Conservation (phyloP, 768 basidiomycete genomes). For the Pleurotus pulmonarius region DNA sequence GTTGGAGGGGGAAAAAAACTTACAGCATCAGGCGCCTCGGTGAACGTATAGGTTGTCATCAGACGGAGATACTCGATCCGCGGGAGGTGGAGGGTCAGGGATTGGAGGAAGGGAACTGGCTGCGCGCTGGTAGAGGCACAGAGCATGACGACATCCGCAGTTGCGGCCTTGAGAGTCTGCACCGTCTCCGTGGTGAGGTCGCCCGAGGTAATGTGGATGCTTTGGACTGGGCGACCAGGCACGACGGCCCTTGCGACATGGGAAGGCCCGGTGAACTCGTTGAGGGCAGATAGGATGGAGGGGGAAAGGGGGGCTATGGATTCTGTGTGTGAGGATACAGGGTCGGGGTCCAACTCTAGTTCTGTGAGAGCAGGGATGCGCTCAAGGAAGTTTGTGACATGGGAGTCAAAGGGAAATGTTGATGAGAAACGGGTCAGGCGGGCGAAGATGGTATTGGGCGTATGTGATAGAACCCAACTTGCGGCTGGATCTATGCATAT, state of each 20-base stretch:
- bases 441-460: conserved; percentile 30
- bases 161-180: conserved; percentile 43
- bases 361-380: conserved; percentile 51
- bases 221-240: conserved; percentile 62
- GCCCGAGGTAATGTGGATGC: conserved; percentile 58
- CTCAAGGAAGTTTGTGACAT: conserved; percentile 57
- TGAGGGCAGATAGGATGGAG: conserved; percentile 37
- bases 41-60: conserved; percentile 53
- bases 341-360: conserved; percentile 49
- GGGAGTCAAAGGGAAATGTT: conserved; percentile 57
- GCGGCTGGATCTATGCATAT: conserved; percentile 47
- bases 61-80: conserved; percentile 64
- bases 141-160: conserved; percentile 50
- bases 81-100: conserved; percentile 53
- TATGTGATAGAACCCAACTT: conserved; percentile 50
- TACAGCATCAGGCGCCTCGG: conserved; percentile 48
- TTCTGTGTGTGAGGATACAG: conserved; percentile 19
- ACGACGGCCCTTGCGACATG: conserved; percentile 52
- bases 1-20: conserved; percentile 21
- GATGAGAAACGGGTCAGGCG: conserved; percentile 53
- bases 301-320: conserved; percentile 33
- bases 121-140: conserved; percentile 56
- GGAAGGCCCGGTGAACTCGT: conserved; percentile 60
- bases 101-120: conserved; percentile 54
- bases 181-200: conserved; percentile 58